Evolutionary conservation across 2,329 filamentous ascomycete species (phyloP).

Genomic region (Ascochyta viciae-villosae): DNA sequence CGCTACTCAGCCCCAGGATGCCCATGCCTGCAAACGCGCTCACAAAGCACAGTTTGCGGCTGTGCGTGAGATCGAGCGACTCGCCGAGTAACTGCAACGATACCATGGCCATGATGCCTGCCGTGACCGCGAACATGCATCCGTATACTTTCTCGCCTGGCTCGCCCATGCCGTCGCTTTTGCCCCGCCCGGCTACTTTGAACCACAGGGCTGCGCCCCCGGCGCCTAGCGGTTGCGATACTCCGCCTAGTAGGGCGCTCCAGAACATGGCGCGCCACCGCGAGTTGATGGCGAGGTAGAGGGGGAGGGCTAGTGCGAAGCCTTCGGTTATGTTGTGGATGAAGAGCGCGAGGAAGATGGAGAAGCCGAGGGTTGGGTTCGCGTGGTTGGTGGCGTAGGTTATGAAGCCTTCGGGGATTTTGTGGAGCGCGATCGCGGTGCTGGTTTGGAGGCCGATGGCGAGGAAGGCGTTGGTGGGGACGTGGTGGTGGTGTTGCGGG

Average conservation of each 20-base stretch:
- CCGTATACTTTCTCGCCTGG: conserved; percentile 71
- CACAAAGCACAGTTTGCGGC: conserved; percentile 75
- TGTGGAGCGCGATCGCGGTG: conserved; percentile 93
- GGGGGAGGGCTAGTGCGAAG: conserved; percentile 88
- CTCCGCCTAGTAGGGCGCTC: conserved; percentile 81
- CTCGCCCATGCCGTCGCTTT: conserved; percentile 51
- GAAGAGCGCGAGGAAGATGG: conserved; percentile 93
- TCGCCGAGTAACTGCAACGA: conserved; percentile 89
- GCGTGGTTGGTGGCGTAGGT: conserved; percentile 98
- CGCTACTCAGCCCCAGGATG: conserved; percentile 82
- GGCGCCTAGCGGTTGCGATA: conserved; percentile 87
- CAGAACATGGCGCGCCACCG: conserved; percentile 83
- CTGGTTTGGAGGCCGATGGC: conserved; percentile 96
- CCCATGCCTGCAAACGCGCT: conserved; percentile 89
- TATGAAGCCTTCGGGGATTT: conserved; percentile 86
- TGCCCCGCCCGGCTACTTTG: conserved; percentile 66
- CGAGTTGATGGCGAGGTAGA: conserved; percentile 88
- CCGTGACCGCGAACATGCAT: conserved; percentile 84
- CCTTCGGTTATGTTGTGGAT: conserved; percentile 99
- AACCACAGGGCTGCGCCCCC: conserved; percentile 87
- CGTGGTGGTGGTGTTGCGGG: conserved; percentile 86
- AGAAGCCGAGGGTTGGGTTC: conserved; percentile 84
- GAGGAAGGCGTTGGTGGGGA: conserved; percentile 90
- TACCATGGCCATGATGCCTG: conserved; percentile 95
- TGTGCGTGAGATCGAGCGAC: conserved; percentile 81